Base-by-base conservation (phyloP, 2,329 filamentous ascomycete genomes). In the Myriosclerotinia curreyana region DNA sequence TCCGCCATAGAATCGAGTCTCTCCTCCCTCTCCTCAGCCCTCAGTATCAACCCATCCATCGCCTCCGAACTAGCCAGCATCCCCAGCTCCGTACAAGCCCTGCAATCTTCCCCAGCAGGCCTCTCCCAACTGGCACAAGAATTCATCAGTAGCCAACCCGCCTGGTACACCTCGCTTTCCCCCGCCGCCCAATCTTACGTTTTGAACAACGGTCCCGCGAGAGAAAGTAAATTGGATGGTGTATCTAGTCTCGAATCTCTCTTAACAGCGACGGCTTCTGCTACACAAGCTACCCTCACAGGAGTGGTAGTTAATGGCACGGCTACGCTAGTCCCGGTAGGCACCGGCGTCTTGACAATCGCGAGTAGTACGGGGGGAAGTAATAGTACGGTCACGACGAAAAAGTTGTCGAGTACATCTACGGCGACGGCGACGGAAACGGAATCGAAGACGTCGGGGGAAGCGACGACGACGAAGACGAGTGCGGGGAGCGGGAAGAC, bases 321-420 rank as follows among this genome's bases (percentile, higher is more conserved):
- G 5, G 52, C 52, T 14, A 25, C 42, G 6, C 34, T 48, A 3
- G 2, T 58, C 11, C 60, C 55, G 2, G n/a, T 48, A 3, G 55
- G 55, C 1, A 46, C 55, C 1, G 55, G 55, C 8, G 55, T 12
- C 2, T 44, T 58, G 8, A 58, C 55, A 4, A 34, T 40, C 6
- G 49, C 59, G 20, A 53, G 25, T 59, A 48, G 28, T 9, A 25
- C 44, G 12, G 15, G 25, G 5, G 28, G 53, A 1, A 53, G 61
- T 3, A 64, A 64, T 59, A 51, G 61, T 20, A 64, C 61, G n/a
- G 61, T 64, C 4, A 59, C 46, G 36, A 62, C 60, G 25, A 46
- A n/a, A 2, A 55, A 36, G 8, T 15, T 55, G 31, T 25, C 50
- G 12, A 11, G 28, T 1, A 8, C 60, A 50, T 3, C 31, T 0